phyloP scores from a whole-genome alignment of 345 rosid genomes.

The Citropsis articulata region DNA sequence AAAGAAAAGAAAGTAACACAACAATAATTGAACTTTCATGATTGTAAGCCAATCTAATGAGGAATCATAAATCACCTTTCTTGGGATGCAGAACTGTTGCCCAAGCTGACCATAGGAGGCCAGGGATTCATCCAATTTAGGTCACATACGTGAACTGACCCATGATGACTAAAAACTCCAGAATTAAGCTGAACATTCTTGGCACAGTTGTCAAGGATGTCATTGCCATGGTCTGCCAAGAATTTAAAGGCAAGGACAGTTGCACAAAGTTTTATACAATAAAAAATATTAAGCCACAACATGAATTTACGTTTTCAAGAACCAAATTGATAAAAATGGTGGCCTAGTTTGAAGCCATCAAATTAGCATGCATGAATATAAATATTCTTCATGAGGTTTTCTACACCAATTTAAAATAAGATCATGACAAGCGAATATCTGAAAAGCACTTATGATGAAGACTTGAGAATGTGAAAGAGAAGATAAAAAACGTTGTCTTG shows the following conservation, averaged over 20 bases:
- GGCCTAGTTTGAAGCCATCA: not conserved
- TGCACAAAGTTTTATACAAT: not conserved
- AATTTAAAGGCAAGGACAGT: not conserved
- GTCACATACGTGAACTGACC: conserved; percentile 56
- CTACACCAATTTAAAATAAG: not conserved
- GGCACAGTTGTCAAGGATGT: conserved; percentile 68
- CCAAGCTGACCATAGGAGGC: conserved; percentile 45
- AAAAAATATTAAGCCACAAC: not conserved
- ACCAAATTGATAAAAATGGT: not conserved
- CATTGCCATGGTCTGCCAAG: conserved; percentile 54
- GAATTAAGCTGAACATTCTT: conserved; percentile 52
- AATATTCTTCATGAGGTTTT: not conserved
- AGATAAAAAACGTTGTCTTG: not conserved
- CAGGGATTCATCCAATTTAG: conserved; percentile 73
- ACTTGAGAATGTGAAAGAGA: not conserved
- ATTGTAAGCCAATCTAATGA: not conserved
- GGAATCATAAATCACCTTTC: conserved; percentile 34
- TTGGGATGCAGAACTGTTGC: conserved; percentile 20
- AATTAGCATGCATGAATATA: not conserved
- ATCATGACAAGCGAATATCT: not conserved
- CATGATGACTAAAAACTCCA: conserved; percentile 36
- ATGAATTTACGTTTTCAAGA: not conserved
- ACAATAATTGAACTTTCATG: not conserved
- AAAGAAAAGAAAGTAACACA: not conserved
- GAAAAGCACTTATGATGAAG: not conserved